Evolutionary conservation across 495 filamentous ascomycete genomes (phyloP), one percentile per base, ranked within the genome.

Genomic region (Trichocladium antarcticum): DNA sequence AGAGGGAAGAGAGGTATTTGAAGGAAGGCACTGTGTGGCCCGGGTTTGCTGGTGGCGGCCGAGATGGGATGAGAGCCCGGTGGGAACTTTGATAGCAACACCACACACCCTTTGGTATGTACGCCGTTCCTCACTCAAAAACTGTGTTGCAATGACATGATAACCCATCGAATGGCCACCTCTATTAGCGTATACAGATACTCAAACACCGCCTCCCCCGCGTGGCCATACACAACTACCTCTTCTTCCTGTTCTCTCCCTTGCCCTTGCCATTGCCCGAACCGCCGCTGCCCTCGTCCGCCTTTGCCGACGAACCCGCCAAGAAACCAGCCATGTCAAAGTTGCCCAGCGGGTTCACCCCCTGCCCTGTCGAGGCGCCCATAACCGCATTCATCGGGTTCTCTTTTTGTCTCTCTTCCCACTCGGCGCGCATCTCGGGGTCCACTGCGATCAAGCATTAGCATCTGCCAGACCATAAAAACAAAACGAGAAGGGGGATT

Each of bases 281-380:
- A n/a, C n/a, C n/a, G n/a, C n/a, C n/a, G n/a, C n/a, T n/a, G n/a
- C 53, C 59, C 15, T 32, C 31, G 2, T 32, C 31, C 4, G 12
- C 4, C 12, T 40, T 60, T 58, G 21, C 27, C n/a, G 46, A 47
- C 3, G 60, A 59, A 17, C 74, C 62, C 0, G 88, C 86, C 73
- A 95, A 77, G 78, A 83, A 93, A 2, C 82, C 80, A 1, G 89
- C 89, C 62, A 93, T 73, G 63, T 95, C 89, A 58, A 95, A 95
- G 56, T 82, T 82, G 56, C 80, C 79, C 37, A 84, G 60, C 15
- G 74, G 70, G 45, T 71, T 77, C 5, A 62, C 61, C 28, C 51
- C 42, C 37, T 62, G 60, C 19, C 60, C 65, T 7, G 67, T 63
- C 12, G 73, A 63, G 11, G 71, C 72, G 22, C 64, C 62, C 61